Base-by-base conservation (phyloP, 176 grass and related monocot genomes). In the Ananas comosus region DNA sequence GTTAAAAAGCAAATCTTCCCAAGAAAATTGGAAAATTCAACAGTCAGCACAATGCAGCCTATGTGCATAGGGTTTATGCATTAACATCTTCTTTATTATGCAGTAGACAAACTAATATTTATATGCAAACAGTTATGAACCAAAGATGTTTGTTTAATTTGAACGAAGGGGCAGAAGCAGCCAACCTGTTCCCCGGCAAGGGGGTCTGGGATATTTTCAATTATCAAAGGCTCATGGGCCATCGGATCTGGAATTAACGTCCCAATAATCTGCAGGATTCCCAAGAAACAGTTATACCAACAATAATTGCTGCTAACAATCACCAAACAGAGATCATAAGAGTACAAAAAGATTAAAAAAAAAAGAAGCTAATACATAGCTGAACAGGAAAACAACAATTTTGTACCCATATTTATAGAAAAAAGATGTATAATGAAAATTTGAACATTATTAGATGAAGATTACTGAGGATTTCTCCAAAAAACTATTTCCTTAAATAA, bases 181-280 rank as follows among this genome's bases (percentile, higher is more conserved):
- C 23, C 59, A 61, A 92, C 93, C 89, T 97, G 89, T 77, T 97
- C 93, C 65, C 89, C 86, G 4, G 89, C 89, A 79, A 92, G 87
- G 72, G 93, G 86, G 66, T 97, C 84, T 68, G 84, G 84, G 48
- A 78, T 75, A 81, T 90, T 89, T 82, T 97, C 93, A 66, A 90
- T 71, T 72, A 97, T 76, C 18, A 97, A 92, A 53, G 77, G 77
- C 65, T 97, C 86, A 82, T 88, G 89, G 68, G 66, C 83, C 48
- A 72, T 85, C 64, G 86, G 69, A 48, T 97, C 93, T 85, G 93
- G 84, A 88, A 77, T 67, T 65, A 92, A 87, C 11, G 89, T 83
- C 22, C 81, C 73, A 77, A 84, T 53, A 77, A 92, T 73, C 93
- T 97, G 81, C 76, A 77, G 14, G 49, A 49, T 49, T 25, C 33